phyloP scores from a whole-genome alignment of 2,329 filamentous ascomycete species.

The Colletotrichum sp. region DNA sequence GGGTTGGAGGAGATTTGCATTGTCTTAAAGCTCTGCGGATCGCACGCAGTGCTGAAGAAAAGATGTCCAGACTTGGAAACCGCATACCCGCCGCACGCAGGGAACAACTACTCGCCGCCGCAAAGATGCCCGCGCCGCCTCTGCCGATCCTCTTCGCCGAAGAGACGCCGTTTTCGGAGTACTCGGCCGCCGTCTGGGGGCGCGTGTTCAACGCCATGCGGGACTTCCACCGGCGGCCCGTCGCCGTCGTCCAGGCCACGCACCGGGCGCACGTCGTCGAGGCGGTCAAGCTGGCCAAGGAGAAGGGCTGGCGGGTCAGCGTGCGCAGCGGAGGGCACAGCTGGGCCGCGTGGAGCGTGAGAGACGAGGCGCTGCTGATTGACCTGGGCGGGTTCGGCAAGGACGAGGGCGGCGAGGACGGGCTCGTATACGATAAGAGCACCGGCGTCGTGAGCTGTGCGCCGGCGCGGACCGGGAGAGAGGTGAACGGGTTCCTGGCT shows the following conservation, averaged over 20 bases:
- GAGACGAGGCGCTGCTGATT: slow-evolving; percentile 47
- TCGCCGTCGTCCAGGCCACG: slow-evolving; percentile 45
- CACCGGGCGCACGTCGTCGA: slow-evolving; percentile 37
- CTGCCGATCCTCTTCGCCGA: slow-evolving; percentile 27
- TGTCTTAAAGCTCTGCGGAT: not conserved
- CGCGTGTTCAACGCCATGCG: slow-evolving; percentile 50
- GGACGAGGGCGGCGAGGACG: slow-evolving; percentile 24
- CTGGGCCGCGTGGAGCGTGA: slow-evolving; percentile 54
- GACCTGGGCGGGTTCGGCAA: slow-evolving; percentile 30
- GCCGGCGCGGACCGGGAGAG: slow-evolving; percentile 50
- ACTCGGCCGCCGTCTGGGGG: slow-evolving; percentile 29
- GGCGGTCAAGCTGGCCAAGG: slow-evolving; percentile 43
- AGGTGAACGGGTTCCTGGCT: slow-evolving; percentile 43
- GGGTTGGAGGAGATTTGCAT: not conserved
- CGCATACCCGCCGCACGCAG: not conserved
- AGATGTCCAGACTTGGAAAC: not conserved
- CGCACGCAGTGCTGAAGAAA: not conserved
- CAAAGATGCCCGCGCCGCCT: not conserved
- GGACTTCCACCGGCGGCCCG: slow-evolving; percentile 37
- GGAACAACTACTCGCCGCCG: not conserved
- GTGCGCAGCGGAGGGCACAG: slow-evolving; percentile 54
- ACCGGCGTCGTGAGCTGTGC: slow-evolving; percentile 44
- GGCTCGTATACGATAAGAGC: slow-evolving; percentile 41
- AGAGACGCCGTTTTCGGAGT: slow-evolving; percentile 26
- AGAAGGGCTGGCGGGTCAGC: slow-evolving; percentile 38